Evolutionary conservation across 2,329 filamentous ascomycete genomes (phyloP).

Genomic region (Colletotrichum costaricense): DNA sequence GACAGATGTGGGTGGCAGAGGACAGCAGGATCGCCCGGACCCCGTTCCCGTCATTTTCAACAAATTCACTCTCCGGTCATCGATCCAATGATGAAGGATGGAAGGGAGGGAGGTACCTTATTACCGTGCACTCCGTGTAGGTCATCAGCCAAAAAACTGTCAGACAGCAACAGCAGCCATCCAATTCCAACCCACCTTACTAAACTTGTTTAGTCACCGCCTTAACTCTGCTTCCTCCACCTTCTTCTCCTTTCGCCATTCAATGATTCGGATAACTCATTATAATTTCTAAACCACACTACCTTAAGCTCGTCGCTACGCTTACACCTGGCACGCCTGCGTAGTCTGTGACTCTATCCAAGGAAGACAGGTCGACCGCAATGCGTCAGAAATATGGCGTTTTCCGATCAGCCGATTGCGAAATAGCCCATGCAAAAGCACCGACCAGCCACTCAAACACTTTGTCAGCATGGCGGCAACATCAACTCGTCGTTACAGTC

Average conservation of each 20-base stretch:
- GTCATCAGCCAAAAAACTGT: not conserved
- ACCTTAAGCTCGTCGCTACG: conserved; percentile 8
- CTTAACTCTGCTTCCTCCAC: conserved; percentile 3
- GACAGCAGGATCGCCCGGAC: not conserved
- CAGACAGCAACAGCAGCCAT: not conserved
- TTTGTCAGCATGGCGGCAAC: not conserved
- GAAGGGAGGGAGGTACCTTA: not conserved
- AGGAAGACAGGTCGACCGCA: conserved; percentile 7
- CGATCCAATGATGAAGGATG: not conserved
- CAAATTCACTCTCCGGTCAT: not conserved
- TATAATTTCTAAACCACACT: not conserved
- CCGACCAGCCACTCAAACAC: conserved; percentile 5
- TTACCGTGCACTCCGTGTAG: too few relatives aligned
- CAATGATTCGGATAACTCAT: not conserved
- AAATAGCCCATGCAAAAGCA: conserved; percentile 21
- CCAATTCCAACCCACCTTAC: not conserved
- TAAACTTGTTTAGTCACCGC: not conserved
- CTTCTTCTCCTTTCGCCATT: conserved; percentile 29
- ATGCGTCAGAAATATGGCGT: conserved; percentile 30
- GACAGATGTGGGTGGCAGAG: too few relatives aligned
- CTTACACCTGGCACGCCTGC: not conserved
- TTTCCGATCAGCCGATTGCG: conserved; percentile 30
- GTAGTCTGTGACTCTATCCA: not conserved
- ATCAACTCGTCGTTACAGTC: not conserved
- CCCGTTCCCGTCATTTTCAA: not conserved